Conservation (phyloP, 2,329 filamentous ascomycete genomes). For the Fusarium sp. region DNA sequence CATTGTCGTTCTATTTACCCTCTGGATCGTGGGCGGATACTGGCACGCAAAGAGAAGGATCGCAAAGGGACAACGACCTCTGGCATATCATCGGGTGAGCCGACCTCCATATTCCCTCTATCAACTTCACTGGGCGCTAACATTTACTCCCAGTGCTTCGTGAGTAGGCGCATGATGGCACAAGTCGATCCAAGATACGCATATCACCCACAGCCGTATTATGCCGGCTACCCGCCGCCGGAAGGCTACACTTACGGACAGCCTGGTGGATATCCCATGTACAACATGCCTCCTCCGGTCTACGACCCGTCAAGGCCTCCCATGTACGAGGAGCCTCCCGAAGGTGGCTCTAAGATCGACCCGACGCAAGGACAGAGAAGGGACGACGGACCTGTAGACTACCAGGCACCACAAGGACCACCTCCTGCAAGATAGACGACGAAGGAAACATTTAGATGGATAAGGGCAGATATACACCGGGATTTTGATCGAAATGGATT, state of each 20-base stretch:
- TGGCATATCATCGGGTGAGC: slow-evolving; percentile 73
- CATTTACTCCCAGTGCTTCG: slow-evolving; percentile 56
- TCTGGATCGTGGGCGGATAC: slow-evolving; percentile 72
- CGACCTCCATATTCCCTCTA: neutral
- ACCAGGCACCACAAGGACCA: slow-evolving; percentile 58
- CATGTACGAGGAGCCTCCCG: slow-evolving; percentile 59
- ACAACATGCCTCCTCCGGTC: slow-evolving; percentile 59
- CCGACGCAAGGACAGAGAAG: slow-evolving; percentile 54
- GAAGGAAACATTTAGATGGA: slow-evolving; percentile 1
- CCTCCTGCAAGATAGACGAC: slow-evolving; percentile 45
- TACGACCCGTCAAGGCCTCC: slow-evolving; percentile 67
- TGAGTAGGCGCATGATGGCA: slow-evolving; percentile 56
- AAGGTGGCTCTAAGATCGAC: slow-evolving; percentile 61
- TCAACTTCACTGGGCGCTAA: slow-evolving; percentile 1
- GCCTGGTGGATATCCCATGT: slow-evolving; percentile 43
- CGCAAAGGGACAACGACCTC: slow-evolving; percentile 68
- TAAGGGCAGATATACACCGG: neutral
- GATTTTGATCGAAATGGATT: slow-evolving; percentile 5
- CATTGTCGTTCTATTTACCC: slow-evolving; percentile 64
- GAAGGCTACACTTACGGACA: slow-evolving; percentile 34
- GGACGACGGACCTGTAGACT: slow-evolving; percentile 34
- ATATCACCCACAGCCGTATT: slow-evolving; percentile 52
- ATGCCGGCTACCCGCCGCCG: slow-evolving; percentile 50
- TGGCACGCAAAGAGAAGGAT: slow-evolving; percentile 73
- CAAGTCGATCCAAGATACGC: slow-evolving; percentile 60